Base-by-base conservation (phyloP, 164 flowering plant genomes). In the Taxillus chinensis region DNA sequence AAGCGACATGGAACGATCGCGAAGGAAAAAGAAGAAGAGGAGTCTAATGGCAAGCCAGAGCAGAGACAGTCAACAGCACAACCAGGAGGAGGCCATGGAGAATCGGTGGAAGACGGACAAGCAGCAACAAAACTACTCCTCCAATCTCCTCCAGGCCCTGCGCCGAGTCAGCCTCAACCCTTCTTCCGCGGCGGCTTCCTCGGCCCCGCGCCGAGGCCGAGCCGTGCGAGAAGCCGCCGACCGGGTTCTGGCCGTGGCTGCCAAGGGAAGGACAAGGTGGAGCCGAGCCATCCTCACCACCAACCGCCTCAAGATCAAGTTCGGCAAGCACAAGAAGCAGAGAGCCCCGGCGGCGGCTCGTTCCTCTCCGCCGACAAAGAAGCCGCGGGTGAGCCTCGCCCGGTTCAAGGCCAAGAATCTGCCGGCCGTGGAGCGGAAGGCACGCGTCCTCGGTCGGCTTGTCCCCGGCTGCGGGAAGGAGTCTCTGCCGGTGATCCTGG, bases 391-490 rank as follows among this genome's bases (percentile, higher is more conserved):
- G 45, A 67, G 72, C 37, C 57, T 78, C 5, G 17, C 59, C 63
- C 58, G 77, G 57, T 52, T 74, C 55, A 79, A 73, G 57, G 70
- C 63, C 55, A 76, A 73, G 74, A 74, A 67, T 27, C 45, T 72
- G 11, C 86, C 88, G 27, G 77, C 83, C 8, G 74, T 86, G 59
- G 80, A 79, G 61, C 55, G 75, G 62, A 80, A 78, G 52, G 84
- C 73, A 3, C 66, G 77, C 41, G 70, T 74, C 37, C 83, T 88
- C 0, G 90, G 90, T n/a, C 76, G 88, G 53, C 63, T 88, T 38
- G 88, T 88, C 41, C 96, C 96, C 66, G 96, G 96, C n/a, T 82
- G 96, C 78, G 71, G 77, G 68, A 82, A 86, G 61, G 69, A 80
- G 52, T 67, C 86, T 27, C 64, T 86, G 60, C 89, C 91, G 45